These are phyloP conservation scores for Penicillium odoratum DNA, from an alignment of 495 filamentous ascomycete species.

Conservation along the genomic window DNA sequence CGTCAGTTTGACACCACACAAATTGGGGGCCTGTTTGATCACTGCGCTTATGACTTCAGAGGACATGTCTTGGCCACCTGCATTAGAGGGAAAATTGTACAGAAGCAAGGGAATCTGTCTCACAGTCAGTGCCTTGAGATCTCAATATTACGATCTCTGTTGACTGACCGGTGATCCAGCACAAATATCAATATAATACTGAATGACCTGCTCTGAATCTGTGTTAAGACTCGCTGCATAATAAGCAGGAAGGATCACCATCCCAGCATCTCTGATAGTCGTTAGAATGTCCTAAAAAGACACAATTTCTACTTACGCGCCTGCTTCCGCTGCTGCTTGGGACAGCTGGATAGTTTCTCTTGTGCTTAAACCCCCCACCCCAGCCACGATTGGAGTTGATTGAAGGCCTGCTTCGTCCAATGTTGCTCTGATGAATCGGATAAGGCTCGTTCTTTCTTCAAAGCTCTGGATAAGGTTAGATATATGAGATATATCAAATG, in stretches of 20 bases:
- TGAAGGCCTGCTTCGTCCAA: slow-evolving; percentile 21
- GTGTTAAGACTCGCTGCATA: slow-evolving; percentile 24
- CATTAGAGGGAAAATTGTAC: slow-evolving; percentile 26
- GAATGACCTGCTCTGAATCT: slow-evolving; percentile 17
- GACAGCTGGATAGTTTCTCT: slow-evolving; percentile 22
- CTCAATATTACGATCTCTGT: not conserved
- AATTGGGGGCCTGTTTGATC: slow-evolving; percentile 16
- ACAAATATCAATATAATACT: slow-evolving; percentile 26
- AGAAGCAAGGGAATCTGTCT: slow-evolving; percentile 22
- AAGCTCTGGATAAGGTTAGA: slow-evolving; percentile 11
- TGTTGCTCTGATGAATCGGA: slow-evolving; percentile 21
- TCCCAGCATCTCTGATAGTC: slow-evolving; percentile 19
- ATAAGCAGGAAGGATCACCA: slow-evolving; percentile 28
- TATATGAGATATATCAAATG: not conserved
- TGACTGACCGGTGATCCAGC: slow-evolving; percentile 20
- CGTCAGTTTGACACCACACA: slow-evolving; percentile 26
- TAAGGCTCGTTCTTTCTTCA: slow-evolving; percentile 19
- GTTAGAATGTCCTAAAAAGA: not conserved
- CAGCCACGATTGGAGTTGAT: slow-evolving; percentile 22
- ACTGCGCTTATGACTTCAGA: slow-evolving; percentile 21
- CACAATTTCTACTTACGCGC: slow-evolving; percentile 16
- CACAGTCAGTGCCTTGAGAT: not conserved
- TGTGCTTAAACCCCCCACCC: slow-evolving; percentile 22
- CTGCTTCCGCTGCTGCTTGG: slow-evolving; percentile 18
- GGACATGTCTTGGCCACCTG: slow-evolving; percentile 26